Conservation (phyloP, 148 eudicot species). For the Diospyros lotus region DNA sequence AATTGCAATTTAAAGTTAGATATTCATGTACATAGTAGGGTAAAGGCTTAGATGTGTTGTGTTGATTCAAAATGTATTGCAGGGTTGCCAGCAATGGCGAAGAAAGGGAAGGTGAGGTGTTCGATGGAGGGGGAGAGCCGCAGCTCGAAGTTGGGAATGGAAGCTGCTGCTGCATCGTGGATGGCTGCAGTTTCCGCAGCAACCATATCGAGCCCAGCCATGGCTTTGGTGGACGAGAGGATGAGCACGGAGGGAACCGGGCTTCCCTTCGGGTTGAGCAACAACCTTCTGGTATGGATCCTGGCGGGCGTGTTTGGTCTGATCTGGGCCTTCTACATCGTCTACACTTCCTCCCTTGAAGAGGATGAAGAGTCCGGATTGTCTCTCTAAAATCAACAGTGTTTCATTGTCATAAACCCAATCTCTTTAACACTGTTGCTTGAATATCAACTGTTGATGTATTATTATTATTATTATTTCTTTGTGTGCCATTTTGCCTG, state of each 20-base stretch:
- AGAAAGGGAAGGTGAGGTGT: constrained; percentile 65
- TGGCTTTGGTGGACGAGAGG: constrained; percentile 95
- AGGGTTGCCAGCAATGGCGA: constrained; percentile 76
- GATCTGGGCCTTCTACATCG: constrained; percentile 76
- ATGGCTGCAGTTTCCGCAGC: constrained; percentile 39
- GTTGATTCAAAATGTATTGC: not conserved
- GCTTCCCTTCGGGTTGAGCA: constrained; percentile 94
- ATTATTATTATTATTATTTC: not conserved
- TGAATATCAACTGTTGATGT: not conserved
- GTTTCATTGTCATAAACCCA: not conserved
- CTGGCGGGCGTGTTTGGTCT: constrained; percentile 71
- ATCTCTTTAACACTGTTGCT: no score
- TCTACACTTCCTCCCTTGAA: constrained; percentile 63
- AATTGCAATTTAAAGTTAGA: not conserved
- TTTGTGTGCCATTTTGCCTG: not conserved
- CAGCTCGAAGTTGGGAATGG: constrained; percentile 20
- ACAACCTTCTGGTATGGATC: constrained; percentile 90
- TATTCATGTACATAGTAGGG: not conserved
- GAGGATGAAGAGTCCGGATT: constrained; percentile 98
- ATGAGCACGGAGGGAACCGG: constrained; percentile 99
- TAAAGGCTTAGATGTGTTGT: no score
- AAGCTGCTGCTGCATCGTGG: constrained; percentile 16
- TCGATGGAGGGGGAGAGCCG: constrained; percentile 45
- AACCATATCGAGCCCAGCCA: constrained; percentile 69
- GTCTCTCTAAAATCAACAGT: constrained; percentile 47